Conservation (phyloP, 1,284 basidiomycete genomes). For the Austroboletus niveus region DNA sequence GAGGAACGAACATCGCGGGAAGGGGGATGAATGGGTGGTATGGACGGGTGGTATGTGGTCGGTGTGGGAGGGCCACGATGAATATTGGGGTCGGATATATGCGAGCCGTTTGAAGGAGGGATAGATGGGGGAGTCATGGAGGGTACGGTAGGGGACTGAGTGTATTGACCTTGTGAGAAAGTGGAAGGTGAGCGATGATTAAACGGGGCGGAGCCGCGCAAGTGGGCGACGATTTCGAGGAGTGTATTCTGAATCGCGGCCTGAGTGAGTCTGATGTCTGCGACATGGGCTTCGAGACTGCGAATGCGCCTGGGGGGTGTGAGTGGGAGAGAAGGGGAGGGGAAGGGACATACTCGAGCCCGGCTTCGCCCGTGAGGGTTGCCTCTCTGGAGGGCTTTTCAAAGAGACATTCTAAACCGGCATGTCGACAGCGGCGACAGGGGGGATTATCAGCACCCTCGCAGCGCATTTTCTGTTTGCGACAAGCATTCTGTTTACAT, state of each 20-base stretch:
- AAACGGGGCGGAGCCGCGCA: conserved; percentile 51
- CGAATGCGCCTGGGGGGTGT: conserved; percentile 69
- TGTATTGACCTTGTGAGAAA: conserved; percentile 50
- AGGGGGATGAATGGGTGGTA: conserved; percentile 26
- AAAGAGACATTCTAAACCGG: conserved; percentile 83
- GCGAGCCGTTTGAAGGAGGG: conserved; percentile 39
- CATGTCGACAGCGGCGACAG: conserved; percentile 84
- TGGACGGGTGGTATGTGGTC: conserved; percentile 22
- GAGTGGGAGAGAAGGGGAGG: conserved; percentile 8
- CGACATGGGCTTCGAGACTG: conserved; percentile 79
- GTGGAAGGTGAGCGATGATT: conserved; percentile 59
- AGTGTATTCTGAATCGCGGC: conserved; percentile 71
- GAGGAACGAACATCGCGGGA: conserved; percentile 27
- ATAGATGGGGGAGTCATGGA: conserved; percentile 58
- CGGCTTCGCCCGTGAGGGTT: conserved; percentile 81
- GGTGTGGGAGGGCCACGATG: conserved; percentile 29
- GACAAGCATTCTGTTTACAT: conserved; percentile 66
- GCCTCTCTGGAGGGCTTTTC: conserved; percentile 86
- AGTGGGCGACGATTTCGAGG: conserved; percentile 70
- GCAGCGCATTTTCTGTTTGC: conserved; percentile 86
- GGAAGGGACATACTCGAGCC: conserved; percentile 69
- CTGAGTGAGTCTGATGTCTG: conserved; percentile 71
- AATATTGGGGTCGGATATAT: conserved; percentile 20
- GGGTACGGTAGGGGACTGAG: conserved; percentile 63
- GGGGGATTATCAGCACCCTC: conserved; percentile 91